Evolutionary conservation across 768 basidiomycete genomes (phyloP), one percentile per base, ranked within the genome.

Genomic region (Auriscalpium vulgare): DNA sequence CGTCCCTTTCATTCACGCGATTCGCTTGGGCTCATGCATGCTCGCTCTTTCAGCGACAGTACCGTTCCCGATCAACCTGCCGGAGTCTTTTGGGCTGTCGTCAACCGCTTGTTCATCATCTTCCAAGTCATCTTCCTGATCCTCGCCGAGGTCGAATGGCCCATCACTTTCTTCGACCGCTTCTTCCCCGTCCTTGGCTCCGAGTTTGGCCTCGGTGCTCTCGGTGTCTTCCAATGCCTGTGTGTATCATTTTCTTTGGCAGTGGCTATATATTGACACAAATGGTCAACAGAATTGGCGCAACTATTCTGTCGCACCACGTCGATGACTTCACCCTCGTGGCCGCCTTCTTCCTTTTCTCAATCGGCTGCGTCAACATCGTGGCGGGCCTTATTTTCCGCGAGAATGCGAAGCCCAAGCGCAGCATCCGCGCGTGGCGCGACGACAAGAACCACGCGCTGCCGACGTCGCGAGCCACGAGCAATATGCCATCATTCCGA

Each of bases 31-130:
- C 48, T 49, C 11, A 49, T 9, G 10, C 29, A 51, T 50, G 10
- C 50, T 2, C 19, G 8, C 45, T 59, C 54, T 57, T 80, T 73
- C 59, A 87, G 82, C 54, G 63, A 70, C 46, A 89, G 85, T 69
- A 91, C 91, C 3, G 91, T 97, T 2, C 93, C 93, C 1, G 91
- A 93, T 68, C 90, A 95, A 70, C 80, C 89, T 34, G 93, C 89
- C 21, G 93, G 93, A 34, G 80, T 82, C 10, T 95, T 97, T 72
- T 97, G 91, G 89, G 88, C 90, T 9, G 83, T 95, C 59, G 75
- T 95, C 58, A 91, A 91, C 69, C 78, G 91, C 56, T 77, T 95
- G 54, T 80, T 95, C 68, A 91, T 95, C 69, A 82, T 92, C 55
- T 84, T 88, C 70, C 88, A 94, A 74, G 79, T 85, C 59, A 67